These are phyloP conservation scores for Drechslerella dactyloides DNA, from an alignment of 2,329 filamentous ascomycete species.

Conservation along the genomic window DNA sequence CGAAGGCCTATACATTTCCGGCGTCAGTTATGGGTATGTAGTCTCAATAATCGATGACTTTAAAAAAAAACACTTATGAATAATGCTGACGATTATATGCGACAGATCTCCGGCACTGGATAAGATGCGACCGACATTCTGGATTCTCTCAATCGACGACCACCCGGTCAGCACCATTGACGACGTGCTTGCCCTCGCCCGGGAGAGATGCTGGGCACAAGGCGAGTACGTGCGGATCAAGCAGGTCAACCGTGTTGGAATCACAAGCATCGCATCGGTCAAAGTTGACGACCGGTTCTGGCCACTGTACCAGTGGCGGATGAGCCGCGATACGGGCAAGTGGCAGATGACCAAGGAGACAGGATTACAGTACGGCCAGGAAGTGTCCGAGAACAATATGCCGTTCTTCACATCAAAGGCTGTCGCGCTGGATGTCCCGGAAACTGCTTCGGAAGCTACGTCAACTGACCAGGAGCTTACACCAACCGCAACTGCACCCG, in stretches of 20 bases:
- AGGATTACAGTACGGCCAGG: constrained; percentile 33
- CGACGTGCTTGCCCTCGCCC: constrained; percentile 53
- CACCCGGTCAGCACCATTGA: constrained; percentile 52
- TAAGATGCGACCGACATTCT: constrained; percentile 55
- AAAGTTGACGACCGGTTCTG: constrained; percentile 55
- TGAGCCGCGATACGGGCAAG: constrained; percentile 39
- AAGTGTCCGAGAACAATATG: constrained; percentile 32
- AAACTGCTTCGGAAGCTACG: not conserved
- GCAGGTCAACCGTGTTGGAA: constrained; percentile 55
- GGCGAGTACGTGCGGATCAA: constrained; percentile 55
- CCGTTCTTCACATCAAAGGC: constrained; percentile 30
- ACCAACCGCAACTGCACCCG: no score
- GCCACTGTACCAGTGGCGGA: constrained; percentile 50
- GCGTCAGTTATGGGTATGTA: constrained; percentile 48
- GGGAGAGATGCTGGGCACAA: constrained; percentile 54
- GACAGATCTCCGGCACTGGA: constrained; percentile 54
- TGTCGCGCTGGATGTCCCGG: not conserved
- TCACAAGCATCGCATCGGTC: constrained; percentile 54
- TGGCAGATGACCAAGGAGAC: constrained; percentile 50
- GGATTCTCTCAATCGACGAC: constrained; percentile 55
- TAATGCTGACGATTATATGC: not conserved
- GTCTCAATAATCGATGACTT: no score
- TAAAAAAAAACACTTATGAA: not conserved
- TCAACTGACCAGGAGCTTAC: not conserved
- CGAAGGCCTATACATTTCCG: constrained; percentile 52